Conservation (phyloP, 257 asterid species). For the Echium plantagineum region DNA sequence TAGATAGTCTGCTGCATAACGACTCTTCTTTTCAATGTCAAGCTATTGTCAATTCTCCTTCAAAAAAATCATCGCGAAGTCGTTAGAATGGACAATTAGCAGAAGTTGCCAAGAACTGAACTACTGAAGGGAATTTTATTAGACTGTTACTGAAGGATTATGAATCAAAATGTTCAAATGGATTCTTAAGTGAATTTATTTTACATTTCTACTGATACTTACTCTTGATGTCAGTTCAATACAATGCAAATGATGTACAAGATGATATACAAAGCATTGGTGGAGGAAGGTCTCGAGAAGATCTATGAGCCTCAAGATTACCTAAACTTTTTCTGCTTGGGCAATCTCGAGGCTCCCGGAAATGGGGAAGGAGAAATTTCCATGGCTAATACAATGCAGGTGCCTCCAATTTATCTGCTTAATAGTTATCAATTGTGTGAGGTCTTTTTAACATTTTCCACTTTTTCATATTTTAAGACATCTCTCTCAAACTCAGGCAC, state of each 20-base stretch:
- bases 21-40: no score
- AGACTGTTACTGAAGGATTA: no score
- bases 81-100: no score
- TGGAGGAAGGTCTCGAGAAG: conserved; percentile 54
- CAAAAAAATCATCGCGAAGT: no score
- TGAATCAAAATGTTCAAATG: not conserved
- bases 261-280: conserved; percentile 67
- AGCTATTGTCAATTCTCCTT: no score
- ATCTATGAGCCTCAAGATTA: conserved; percentile 77
- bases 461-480: no score
- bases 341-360: conserved; percentile 56
- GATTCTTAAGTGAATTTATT: not conserved
- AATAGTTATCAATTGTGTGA: not conserved
- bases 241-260: conserved; percentile 99
- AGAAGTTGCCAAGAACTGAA: not conserved
- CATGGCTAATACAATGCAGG: conserved; percentile 45
- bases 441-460: not conserved
- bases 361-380: conserved; percentile 8
- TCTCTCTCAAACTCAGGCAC: conserved; percentile 28
- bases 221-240: conserved; percentile 40
- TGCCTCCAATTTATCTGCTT: conserved; percentile 16
- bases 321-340: conserved; percentile 87
- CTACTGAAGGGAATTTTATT: not conserved
- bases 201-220: not conserved
- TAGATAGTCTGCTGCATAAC: not conserved